These are phyloP conservation scores for Gynochthodes officinalis DNA, from an alignment of 257 asterid genomes.

Conservation along the genomic window DNA sequence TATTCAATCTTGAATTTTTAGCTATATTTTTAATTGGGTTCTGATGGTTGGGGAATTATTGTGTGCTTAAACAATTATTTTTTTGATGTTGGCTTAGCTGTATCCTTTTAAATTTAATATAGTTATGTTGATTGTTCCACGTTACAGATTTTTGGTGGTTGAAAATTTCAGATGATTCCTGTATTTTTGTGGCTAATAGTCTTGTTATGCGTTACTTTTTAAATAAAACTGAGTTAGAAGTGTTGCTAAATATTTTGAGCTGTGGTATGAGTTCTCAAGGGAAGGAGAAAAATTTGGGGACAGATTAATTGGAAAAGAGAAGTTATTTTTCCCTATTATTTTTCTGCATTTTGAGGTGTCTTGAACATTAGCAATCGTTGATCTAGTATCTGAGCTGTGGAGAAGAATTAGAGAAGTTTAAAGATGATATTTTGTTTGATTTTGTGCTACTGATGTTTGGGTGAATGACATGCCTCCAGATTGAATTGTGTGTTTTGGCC, in stretches of 20 bases:
- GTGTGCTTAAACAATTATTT: neutral
- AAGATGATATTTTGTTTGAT: neutral
- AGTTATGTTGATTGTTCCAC: neutral
- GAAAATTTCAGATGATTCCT: neutral
- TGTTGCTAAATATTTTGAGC: neutral
- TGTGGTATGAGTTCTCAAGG: neutral
- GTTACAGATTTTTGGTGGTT: neutral
- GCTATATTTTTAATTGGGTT: neutral
- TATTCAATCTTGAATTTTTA: neutral
- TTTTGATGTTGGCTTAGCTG: neutral
- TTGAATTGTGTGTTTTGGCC: neutral
- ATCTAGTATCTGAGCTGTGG: neutral
- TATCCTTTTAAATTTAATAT: neutral
- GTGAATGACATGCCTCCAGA: neutral
- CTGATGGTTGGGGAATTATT: constrained; percentile 10
- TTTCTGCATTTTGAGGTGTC: neutral
- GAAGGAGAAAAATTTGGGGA: neutral
- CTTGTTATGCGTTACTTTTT: neutral
- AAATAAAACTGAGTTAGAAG: neutral
- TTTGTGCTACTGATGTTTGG: neutral
- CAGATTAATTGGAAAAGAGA: neutral
- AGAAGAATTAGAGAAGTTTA: neutral
- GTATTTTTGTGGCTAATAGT: neutral
- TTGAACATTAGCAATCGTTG: neutral
- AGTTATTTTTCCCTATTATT: neutral